phyloP scores from a whole-genome alignment of 1,139 yeast genomes.

The Cylindricascospora bacillispora region DNA sequence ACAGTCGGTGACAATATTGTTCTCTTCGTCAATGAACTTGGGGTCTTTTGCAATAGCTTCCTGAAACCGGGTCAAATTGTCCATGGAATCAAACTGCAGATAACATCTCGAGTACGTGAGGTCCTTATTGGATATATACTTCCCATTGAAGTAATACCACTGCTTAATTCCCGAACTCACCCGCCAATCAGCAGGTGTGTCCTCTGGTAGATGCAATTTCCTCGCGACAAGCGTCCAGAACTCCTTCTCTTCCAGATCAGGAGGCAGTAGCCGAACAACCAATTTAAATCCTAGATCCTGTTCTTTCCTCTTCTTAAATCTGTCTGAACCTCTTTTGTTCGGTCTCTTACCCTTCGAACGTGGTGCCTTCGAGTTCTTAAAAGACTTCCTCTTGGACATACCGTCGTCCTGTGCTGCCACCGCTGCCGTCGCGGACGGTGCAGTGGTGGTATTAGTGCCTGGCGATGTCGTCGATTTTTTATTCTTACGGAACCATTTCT shows the following conservation, averaged over 20 bases:
- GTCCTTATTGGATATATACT: conserved; percentile 14
- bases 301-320: background rate
- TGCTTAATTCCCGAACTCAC: conserved; percentile 5
- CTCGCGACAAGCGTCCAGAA: conserved; percentile 15
- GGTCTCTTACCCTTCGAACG: background rate
- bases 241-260: conserved; percentile 17
- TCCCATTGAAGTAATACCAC: conserved; percentile 21
- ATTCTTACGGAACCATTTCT: too few species aligned
- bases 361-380: background rate
- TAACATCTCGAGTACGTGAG: conserved; percentile 25
- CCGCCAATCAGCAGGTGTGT: too few species aligned
- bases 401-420: too few species aligned
- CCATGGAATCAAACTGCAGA: conserved; percentile 14
- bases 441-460: too few species aligned
- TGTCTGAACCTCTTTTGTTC: background rate
- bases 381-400: too few species aligned
- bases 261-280: conserved; percentile 24
- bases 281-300: conserved; percentile 9
- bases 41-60: conserved; percentile 8
- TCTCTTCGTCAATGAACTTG: conserved; percentile 19
- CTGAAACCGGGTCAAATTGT: conserved; percentile 9
- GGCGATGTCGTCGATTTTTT: too few species aligned
- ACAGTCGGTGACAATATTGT: conserved; percentile 15
- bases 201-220: too few species aligned
- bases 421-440: too few species aligned